phyloP scores from a whole-genome alignment of 2,329 filamentous ascomycete species.

The Leptoxyphium fumago region DNA sequence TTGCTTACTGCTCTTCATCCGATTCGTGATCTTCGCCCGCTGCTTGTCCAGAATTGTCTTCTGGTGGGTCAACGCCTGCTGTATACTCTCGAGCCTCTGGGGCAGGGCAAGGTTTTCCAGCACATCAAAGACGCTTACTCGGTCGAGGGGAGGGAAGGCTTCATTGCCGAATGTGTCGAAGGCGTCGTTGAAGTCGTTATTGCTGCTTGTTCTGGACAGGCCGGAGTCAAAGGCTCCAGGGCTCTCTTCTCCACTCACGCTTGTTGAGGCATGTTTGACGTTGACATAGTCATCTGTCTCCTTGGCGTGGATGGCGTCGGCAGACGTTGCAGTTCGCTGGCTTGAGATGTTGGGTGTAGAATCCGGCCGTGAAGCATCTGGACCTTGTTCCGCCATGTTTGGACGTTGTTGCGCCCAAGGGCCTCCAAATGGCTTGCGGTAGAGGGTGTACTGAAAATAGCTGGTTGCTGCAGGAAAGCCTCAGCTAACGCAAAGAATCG shows the following conservation, averaged over 20 bases:
- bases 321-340: not conserved
- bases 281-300: not conserved
- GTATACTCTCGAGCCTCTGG: conserved; percentile 80
- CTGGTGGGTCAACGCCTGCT: conserved; percentile 67
- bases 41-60: conserved; percentile 74
- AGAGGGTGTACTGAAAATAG: too few species aligned
- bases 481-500: too few species aligned
- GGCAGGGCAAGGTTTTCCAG: conserved; percentile 84
- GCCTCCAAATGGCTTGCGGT: too few species aligned
- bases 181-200: conserved; percentile 61
- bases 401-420: too few species aligned
- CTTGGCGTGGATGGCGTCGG: too few species aligned
- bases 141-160: conserved; percentile 72
- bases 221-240: conserved; percentile 33
- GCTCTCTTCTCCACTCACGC: not conserved
- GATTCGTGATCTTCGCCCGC: conserved; percentile 62
- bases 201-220: conserved; percentile 64
- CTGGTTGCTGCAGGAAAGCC: too few species aligned
- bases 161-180: conserved; percentile 77
- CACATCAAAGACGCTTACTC: conserved; percentile 80
- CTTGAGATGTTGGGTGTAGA: not conserved
- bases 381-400: too few species aligned
- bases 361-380: too few species aligned
- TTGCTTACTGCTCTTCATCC: conserved; percentile 65
- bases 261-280: not conserved